Conservation (phyloP, 2,329 filamentous ascomycete species). For the Domatiomyces globalis region DNA sequence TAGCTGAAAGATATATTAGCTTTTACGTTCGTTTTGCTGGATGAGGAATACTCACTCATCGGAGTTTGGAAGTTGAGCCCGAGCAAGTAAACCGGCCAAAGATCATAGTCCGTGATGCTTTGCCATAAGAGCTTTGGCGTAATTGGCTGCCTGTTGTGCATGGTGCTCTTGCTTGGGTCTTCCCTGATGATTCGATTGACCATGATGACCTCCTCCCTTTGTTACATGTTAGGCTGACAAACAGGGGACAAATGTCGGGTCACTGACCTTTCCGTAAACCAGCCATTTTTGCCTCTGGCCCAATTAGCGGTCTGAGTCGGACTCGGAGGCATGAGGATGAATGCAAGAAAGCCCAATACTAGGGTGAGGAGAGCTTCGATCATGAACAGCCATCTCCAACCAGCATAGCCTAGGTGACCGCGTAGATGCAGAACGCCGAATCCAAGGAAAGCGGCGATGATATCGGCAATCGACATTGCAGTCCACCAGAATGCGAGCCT, state of each 20-base stretch:
- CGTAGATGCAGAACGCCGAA: slow-evolving; percentile 28
- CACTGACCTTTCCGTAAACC: slow-evolving; percentile 42
- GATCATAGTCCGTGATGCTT: slow-evolving; percentile 24
- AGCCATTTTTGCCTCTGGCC: slow-evolving; percentile 44
- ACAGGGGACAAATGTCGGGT: neutral
- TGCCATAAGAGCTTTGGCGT: slow-evolving; percentile 22
- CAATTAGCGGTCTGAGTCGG: slow-evolving; percentile 37
- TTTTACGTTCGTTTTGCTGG: neutral
- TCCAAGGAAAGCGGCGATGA: slow-evolving; percentile 30
- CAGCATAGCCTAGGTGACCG: slow-evolving; percentile 15
- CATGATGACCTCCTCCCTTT: slow-evolving; percentile 45
- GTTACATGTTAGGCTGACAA: neutral
- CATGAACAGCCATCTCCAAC: slow-evolving; percentile 24
- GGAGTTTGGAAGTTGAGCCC: slow-evolving; percentile 20
- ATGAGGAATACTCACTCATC: slow-evolving; percentile 19
- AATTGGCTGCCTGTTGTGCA: slow-evolving; percentile 26
- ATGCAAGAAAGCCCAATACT: slow-evolving; percentile 30
- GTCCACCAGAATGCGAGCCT: slow-evolving; percentile 28
- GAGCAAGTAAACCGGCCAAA: slow-evolving; percentile 27
- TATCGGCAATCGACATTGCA: slow-evolving; percentile 33
- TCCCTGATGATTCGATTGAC: slow-evolving; percentile 43
- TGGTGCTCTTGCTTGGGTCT: slow-evolving; percentile 25
- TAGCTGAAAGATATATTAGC: slow-evolving; percentile 9
- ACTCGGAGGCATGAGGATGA: slow-evolving; percentile 28
- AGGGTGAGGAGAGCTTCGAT: slow-evolving; percentile 31